Evolutionary conservation across 1,139 yeast genomes (phyloP).

Genomic region (Trichomonascaceae sp.): DNA sequence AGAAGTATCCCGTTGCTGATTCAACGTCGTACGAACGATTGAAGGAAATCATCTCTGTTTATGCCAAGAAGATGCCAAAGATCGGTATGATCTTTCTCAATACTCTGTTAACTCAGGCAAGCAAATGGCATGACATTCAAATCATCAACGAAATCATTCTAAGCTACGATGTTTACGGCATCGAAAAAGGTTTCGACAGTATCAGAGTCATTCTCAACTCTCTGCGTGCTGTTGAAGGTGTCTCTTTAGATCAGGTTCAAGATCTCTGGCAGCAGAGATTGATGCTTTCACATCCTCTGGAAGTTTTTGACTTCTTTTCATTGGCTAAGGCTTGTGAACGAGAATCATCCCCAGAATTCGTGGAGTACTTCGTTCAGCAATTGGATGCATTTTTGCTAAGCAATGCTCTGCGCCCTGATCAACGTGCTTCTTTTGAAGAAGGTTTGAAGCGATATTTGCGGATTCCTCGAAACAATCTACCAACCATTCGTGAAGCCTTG

Average conservation of each 20-base stretch:
- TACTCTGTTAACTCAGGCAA: conserved; percentile 62
- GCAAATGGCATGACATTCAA: conserved; percentile 58
- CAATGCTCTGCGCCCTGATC: conserved; percentile 9
- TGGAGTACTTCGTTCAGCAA: conserved; percentile 10
- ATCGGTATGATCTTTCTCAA: conserved; percentile 72
- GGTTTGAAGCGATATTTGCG: conserved; percentile 8
- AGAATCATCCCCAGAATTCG: conserved; percentile 9
- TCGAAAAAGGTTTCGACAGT: conserved; percentile 62
- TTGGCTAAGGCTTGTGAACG: conserved; percentile 35
- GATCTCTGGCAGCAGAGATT: conserved; percentile 58
- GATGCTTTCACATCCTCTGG: conserved; percentile 38
- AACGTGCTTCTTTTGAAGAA: conserved; percentile 5
- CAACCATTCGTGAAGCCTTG: conserved; percentile 10
- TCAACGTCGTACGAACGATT: conserved; percentile 54
- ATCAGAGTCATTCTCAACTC: conserved; percentile 73
- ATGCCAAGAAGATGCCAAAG: conserved; percentile 50
- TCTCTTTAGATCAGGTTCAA: conserved; percentile 46
- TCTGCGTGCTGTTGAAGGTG: conserved; percentile 53
- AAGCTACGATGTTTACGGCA: conserved; percentile 53
- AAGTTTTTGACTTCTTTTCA: conserved; percentile 87
- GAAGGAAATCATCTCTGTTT: conserved; percentile 51
- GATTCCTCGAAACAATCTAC: conserved; percentile 11
- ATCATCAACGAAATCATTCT: conserved; percentile 60
- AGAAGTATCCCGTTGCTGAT: conserved; percentile 48
- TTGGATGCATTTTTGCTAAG: conserved; percentile 10